These are phyloP conservation scores for Sordariomycetes sp. DNA, from an alignment of 2,329 filamentous ascomycete species.

Conservation along the genomic window DNA sequence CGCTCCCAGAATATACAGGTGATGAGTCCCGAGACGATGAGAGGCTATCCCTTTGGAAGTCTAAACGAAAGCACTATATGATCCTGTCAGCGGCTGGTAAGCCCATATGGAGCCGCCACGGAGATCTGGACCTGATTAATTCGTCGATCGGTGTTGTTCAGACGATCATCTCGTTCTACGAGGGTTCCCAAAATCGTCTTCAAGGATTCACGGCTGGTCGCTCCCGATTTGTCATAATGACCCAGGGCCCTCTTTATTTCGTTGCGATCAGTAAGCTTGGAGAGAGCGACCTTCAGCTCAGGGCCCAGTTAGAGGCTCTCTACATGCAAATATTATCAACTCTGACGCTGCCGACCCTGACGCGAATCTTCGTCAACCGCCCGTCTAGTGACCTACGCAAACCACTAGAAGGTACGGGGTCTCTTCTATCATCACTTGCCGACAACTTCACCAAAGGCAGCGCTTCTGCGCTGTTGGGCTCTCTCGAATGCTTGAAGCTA, in stretches of 20 bases:
- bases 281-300: constrained; percentile 86
- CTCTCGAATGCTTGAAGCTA: constrained; percentile 86
- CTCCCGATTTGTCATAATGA: constrained; percentile 76
- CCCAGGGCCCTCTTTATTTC: constrained; percentile 81
- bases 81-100: constrained; percentile 95
- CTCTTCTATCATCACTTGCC: constrained; percentile 79
- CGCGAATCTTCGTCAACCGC: constrained; percentile 77
- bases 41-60: constrained; percentile 69
- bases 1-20: constrained; percentile 48
- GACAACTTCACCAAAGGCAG: constrained; percentile 94
- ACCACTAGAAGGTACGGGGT: constrained; percentile 85
- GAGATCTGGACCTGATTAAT: constrained; percentile 81
- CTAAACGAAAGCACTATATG: constrained; percentile 93
- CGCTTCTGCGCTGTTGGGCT: constrained; percentile 76
- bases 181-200: constrained; percentile 68
- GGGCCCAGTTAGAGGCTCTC: constrained; percentile 79
- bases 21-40: constrained; percentile 39
- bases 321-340: constrained; percentile 99
- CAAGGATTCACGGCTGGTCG: constrained; percentile 80
- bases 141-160: constrained; percentile 92
- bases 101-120: constrained; percentile 93
- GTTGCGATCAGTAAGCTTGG: constrained; percentile 85
- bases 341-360: constrained; percentile 77
- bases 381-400: constrained; percentile 91
- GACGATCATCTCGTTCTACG: constrained; percentile 95